phyloP scores from a whole-genome alignment of 208 protist species.

The Leishmania amazonensis region DNA sequence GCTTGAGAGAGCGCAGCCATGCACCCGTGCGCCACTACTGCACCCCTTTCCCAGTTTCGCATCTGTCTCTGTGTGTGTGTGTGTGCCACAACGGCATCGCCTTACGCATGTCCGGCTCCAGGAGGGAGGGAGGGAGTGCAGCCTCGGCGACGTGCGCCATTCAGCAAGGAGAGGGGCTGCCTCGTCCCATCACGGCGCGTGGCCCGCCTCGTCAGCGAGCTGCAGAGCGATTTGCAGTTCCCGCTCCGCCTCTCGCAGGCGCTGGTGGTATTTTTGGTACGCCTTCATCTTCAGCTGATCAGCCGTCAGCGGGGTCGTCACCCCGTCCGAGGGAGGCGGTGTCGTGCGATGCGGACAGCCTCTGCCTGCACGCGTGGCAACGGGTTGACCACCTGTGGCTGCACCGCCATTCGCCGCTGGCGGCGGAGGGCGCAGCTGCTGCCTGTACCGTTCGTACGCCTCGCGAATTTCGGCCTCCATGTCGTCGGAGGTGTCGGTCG shows the following conservation, averaged over 20 bases:
- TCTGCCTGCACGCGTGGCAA: background rate
- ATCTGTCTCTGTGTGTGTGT: background rate
- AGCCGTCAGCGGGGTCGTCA: conserved; percentile 2
- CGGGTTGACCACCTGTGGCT: background rate
- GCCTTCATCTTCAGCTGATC: conserved; percentile 29
- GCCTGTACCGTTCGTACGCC: conserved; percentile 38
- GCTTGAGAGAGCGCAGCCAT: background rate
- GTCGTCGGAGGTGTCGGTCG: background rate
- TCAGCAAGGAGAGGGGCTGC: background rate
- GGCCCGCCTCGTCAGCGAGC: conserved; percentile 16
- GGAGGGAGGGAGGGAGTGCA: background rate
- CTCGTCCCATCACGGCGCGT: background rate
- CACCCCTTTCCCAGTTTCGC: background rate
- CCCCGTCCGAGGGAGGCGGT: background rate
- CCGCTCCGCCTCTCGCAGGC: conserved; percentile 29
- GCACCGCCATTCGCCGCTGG: background rate
- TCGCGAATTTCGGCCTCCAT: conserved; percentile 29
- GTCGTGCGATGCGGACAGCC: background rate
- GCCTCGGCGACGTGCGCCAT: background rate
- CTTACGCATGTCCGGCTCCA: background rate
- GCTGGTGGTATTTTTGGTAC: conserved; percentile 29
- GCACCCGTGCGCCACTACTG: background rate
- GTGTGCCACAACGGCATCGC: background rate
- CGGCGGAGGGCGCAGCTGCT: conserved; percentile 5
- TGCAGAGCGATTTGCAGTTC: conserved; percentile 25